Conservation (phyloP, 164 flowering plant genomes). For the Amborella trichopoda region DNA sequence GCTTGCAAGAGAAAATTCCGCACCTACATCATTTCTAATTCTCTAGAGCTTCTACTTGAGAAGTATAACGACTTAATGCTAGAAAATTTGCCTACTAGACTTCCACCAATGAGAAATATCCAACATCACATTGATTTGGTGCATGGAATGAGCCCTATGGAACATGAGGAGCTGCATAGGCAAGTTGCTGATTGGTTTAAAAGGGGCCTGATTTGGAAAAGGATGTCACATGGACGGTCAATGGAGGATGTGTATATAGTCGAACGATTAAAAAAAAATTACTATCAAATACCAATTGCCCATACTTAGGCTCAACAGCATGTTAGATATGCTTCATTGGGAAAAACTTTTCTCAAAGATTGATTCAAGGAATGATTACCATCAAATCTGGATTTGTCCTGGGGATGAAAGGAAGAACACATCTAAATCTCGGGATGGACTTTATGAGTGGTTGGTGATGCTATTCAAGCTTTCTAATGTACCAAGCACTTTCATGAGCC, state of each 20-base stretch:
- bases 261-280: too few relatives aligned
- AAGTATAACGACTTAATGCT: background rate
- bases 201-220: too few relatives aligned
- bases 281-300: background rate
- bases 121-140: background rate
- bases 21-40: background rate
- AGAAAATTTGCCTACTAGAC: background rate
- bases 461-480: constrained; percentile 1
- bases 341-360: background rate
- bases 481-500: background rate
- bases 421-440: too few relatives aligned
- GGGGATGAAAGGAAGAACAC: too few relatives aligned
- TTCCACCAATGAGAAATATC: background rate
- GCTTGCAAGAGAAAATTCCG: background rate
- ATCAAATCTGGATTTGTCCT: too few relatives aligned
- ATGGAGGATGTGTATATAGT: too few relatives aligned
- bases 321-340: too few relatives aligned
- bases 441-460: background rate
- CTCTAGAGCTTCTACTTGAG: background rate
- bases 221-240: too few relatives aligned
- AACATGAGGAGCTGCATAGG: background rate
- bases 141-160: background rate
- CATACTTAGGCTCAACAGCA: background rate
- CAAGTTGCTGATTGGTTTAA: background rate
- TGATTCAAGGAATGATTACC: background rate